phyloP scores from a whole-genome alignment of 2,329 filamentous ascomycete species.

The Exophiala xenobiotica region DNA sequence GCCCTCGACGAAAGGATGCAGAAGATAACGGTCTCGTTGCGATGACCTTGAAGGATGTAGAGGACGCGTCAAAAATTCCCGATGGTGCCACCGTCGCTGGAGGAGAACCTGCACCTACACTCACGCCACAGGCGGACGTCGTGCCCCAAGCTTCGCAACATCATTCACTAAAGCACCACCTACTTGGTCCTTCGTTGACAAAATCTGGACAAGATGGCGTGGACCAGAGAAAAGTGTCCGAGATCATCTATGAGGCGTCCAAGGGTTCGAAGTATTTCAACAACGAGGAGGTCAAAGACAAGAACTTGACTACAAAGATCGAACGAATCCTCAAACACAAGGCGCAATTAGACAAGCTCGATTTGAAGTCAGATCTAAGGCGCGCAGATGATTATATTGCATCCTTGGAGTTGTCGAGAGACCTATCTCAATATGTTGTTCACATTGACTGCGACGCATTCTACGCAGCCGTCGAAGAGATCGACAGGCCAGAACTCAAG shows the following conservation, averaged over 20 bases:
- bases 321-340: slow-evolving; percentile 74
- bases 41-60: slow-evolving; percentile 20
- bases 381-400: slow-evolving; percentile 78
- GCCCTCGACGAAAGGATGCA: slow-evolving; percentile 9
- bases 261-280: slow-evolving; percentile 97
- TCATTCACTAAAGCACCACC: slow-evolving; percentile 79
- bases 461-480: slow-evolving; percentile 88
- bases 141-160: slow-evolving; percentile 38
- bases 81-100: background rate
- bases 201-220: slow-evolving; percentile 92
- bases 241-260: slow-evolving; percentile 94
- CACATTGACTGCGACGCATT: slow-evolving; percentile 98
- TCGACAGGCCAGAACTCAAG: slow-evolving; percentile 79
- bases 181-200: slow-evolving; percentile 85
- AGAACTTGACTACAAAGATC: slow-evolving; percentile 81
- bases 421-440: slow-evolving; percentile 80
- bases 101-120: background rate
- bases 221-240: slow-evolving; percentile 91
- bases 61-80: slow-evolving; percentile 6
- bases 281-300: slow-evolving; percentile 81
- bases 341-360: slow-evolving; percentile 68
- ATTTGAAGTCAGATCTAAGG: slow-evolving; percentile 70
- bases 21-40: background rate
- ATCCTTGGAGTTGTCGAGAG: slow-evolving; percentile 73
- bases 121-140: background rate